Percentiles rank a stretch among this genome's conserved stretches.
Evolutionary conservation across 352 stramenopile species (phyloP).

Genomic region (Blastocystis hominis): DNA sequence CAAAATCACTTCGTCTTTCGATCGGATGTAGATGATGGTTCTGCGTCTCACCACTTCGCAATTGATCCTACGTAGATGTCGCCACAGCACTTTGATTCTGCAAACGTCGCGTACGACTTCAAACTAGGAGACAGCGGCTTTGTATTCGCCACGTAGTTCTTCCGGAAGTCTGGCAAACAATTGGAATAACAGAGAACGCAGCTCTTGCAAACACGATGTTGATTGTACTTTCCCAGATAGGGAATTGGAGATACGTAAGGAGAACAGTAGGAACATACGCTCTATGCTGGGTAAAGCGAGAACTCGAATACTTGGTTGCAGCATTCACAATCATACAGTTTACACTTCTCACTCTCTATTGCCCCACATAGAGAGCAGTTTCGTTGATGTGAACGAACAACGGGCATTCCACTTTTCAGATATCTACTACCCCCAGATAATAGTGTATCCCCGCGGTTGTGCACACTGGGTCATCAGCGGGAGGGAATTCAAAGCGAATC

Average conservation of each 20-base stretch:
- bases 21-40: conserved; percentile 24
- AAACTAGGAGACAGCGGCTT: background rate
- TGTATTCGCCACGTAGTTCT: background rate
- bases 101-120: background rate
- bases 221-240: conserved; percentile 25
- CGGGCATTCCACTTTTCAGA: background rate
- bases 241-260: conserved; percentile 26
- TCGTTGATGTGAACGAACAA: background rate
- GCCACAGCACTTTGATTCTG: conserved; percentile 17
- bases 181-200: conserved; percentile 2
- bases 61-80: background rate
- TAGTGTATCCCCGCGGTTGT: background rate
- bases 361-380: background rate
- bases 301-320: background rate
- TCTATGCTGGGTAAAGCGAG: background rate
- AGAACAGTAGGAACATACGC: conserved; percentile 1
- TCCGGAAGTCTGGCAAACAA: background rate
- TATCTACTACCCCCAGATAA: background rate
- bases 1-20: background rate
- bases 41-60: background rate
- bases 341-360: background rate
- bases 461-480: no score
- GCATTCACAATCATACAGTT: background rate
- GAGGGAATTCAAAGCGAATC: no score
- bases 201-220: conserved; percentile 32